Conservation (phyloP, 2,329 filamentous ascomycete genomes). For the Davidsoniella neocaledoniae region DNA sequence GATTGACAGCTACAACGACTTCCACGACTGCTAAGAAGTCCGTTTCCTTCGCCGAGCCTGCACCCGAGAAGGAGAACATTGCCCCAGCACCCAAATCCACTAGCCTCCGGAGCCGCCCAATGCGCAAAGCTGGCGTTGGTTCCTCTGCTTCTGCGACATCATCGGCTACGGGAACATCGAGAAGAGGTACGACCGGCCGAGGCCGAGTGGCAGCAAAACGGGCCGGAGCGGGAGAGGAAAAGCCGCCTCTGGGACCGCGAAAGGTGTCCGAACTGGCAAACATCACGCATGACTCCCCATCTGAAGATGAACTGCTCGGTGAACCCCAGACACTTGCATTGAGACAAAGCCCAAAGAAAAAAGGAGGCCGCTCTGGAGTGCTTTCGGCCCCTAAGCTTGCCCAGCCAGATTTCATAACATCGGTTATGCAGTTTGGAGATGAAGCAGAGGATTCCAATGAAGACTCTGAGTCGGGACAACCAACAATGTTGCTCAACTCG, state of each 20-base stretch:
- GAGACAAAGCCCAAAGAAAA: slow-evolving; percentile 38
- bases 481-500: slow-evolving; percentile 28
- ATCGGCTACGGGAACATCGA: slow-evolving; percentile 1
- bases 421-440: no score
- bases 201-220: slow-evolving; percentile 17
- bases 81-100: slow-evolving; percentile 24
- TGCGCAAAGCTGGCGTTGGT: slow-evolving; percentile 26
- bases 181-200: slow-evolving; percentile 18
- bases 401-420: no score
- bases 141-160: slow-evolving; percentile 16
- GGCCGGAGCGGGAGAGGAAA: slow-evolving; percentile 21
- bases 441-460: background rate
- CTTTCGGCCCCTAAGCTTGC: no score
- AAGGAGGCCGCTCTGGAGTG: background rate
- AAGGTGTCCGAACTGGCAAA: slow-evolving; percentile 42
- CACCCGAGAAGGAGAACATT: slow-evolving; percentile 48
- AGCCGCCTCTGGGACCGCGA: slow-evolving; percentile 44
- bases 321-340: slow-evolving; percentile 33
- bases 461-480: background rate
- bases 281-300: background rate
- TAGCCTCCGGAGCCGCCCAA: slow-evolving; percentile 26
- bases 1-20: slow-evolving; percentile 14
- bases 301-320: slow-evolving; percentile 40
- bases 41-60: slow-evolving; percentile 36
- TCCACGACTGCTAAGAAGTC: slow-evolving; percentile 37